These are phyloP conservation scores for Penicillium maclennaniae DNA, from an alignment of 495 filamentous ascomycete species.

Conservation along the genomic window DNA sequence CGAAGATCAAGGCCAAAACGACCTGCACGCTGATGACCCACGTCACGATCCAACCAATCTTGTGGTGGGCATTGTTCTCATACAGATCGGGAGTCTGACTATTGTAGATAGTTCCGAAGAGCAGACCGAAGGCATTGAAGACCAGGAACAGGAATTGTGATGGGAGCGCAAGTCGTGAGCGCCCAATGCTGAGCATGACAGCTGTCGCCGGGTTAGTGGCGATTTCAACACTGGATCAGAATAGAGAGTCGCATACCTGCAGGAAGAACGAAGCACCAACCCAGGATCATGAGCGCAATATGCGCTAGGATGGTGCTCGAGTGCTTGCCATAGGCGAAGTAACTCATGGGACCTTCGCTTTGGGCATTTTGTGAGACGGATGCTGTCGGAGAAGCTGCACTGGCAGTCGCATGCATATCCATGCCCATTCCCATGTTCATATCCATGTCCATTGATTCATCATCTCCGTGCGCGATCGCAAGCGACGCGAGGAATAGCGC, in stretches of 20 bases:
- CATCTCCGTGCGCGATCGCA: slow-evolving; percentile 37
- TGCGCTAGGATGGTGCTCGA: slow-evolving; percentile 68
- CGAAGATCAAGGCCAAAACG: slow-evolving; percentile 60
- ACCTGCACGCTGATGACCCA: slow-evolving; percentile 67
- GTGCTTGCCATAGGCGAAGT: slow-evolving; percentile 70
- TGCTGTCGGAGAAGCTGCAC: slow-evolving; percentile 30
- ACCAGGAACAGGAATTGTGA: slow-evolving; percentile 73
- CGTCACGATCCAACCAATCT: slow-evolving; percentile 82
- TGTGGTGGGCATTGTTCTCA: slow-evolving; percentile 81
- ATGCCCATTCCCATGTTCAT: slow-evolving; percentile 42
- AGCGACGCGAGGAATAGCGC: slow-evolving; percentile 32
- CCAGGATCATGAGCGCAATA: slow-evolving; percentile 71
- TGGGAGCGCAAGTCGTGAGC: slow-evolving; percentile 69
- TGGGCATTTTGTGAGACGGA: background rate
- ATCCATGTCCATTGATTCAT: slow-evolving; percentile 32
- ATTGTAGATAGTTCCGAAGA: slow-evolving; percentile 76
- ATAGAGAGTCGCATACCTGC: slow-evolving; percentile 54
- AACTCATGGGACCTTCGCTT: slow-evolving; percentile 51
- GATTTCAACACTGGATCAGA: background rate
- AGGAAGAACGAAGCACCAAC: slow-evolving; percentile 83
- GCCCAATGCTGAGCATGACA: slow-evolving; percentile 79
- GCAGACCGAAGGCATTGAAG: slow-evolving; percentile 64
- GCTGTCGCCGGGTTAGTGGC: slow-evolving; percentile 40
- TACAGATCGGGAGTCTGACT: slow-evolving; percentile 83
- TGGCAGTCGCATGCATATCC: slow-evolving; percentile 18